These are phyloP conservation scores for Annulohypoxylon stygium DNA, from an alignment of 495 filamentous ascomycete species.

Conservation along the genomic window DNA sequence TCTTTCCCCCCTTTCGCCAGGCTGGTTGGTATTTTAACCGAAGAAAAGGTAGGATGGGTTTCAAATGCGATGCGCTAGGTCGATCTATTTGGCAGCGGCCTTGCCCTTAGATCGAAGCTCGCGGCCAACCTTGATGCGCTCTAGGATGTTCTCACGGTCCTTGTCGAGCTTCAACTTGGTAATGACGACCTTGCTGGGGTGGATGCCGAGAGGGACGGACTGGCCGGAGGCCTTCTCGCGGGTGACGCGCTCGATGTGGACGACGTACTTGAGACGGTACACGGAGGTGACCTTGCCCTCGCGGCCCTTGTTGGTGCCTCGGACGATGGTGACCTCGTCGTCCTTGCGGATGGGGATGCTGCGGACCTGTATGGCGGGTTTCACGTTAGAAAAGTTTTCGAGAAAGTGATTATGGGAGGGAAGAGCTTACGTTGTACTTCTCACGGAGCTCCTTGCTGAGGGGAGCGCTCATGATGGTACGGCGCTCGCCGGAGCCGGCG, in stretches of 20 bases:
- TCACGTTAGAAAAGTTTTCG: constrained; percentile 29
- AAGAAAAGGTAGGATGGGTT: constrained; percentile 26
- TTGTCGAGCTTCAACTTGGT: constrained; percentile 98
- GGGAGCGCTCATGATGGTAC: constrained; percentile 92
- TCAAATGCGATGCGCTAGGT: not conserved
- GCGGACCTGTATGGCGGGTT: constrained; percentile 74
- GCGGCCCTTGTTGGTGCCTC: constrained; percentile 92
- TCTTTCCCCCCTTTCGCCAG: constrained; percentile 50
- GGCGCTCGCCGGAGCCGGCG: constrained; percentile 90
- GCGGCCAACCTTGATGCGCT: constrained; percentile 82
- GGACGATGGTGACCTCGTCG: constrained; percentile 91
- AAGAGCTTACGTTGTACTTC: constrained; percentile 85
- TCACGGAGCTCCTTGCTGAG: constrained; percentile 95
- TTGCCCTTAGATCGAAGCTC: constrained; percentile 72
- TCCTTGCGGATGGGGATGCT: constrained; percentile 98
- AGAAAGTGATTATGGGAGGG: not conserved
- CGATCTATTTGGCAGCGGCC: constrained; percentile 54
- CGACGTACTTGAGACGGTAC: constrained; percentile 97
- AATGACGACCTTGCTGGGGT: constrained; percentile 93
- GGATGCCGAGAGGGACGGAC: constrained; percentile 87
- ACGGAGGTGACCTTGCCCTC: constrained; percentile 95
- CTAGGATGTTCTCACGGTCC: constrained; percentile 95
- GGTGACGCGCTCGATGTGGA: constrained; percentile 92
- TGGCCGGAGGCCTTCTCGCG: constrained; percentile 96
- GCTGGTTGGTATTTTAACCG: constrained; percentile 14